These are phyloP conservation scores for Penicillium oxalicum DNA, from an alignment of 2,329 filamentous ascomycete species.

Conservation along the genomic window DNA sequence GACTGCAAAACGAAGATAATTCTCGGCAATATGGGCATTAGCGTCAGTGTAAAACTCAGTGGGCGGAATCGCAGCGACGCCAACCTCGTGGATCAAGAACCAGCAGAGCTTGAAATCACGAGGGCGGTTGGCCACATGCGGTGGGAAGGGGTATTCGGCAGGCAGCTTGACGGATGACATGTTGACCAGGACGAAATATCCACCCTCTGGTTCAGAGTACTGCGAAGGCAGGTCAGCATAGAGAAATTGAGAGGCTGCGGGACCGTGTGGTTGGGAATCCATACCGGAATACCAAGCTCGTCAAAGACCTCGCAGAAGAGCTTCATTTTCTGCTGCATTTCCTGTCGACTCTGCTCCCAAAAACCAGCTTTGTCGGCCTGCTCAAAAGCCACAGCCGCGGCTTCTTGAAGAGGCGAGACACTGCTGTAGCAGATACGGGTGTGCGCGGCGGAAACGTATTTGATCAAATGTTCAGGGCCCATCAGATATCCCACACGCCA, in stretches of 20 bases:
- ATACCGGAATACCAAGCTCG: constrained; percentile 62
- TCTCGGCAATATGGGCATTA: constrained; percentile 79
- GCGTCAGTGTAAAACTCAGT: constrained; percentile 91
- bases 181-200: constrained; percentile 96
- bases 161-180: constrained; percentile 82
- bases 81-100: constrained; percentile 95
- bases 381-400: constrained; percentile 88
- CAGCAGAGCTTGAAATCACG: constrained; percentile 91
- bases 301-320: constrained; percentile 77
- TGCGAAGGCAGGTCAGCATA: constrained; percentile 14
- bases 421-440: constrained; percentile 94
- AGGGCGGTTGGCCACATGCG: constrained; percentile 77
- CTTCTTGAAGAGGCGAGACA: constrained; percentile 90
- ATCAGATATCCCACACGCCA: constrained; percentile 97
- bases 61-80: constrained; percentile 90
- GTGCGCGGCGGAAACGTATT: constrained; percentile 86
- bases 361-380: constrained; percentile 78
- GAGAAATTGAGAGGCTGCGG: background rate
- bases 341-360: constrained; percentile 74
- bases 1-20: constrained; percentile 91
- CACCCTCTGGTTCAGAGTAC: constrained; percentile 90
- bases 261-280: constrained; percentile 1
- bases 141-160: constrained; percentile 77
- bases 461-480: constrained; percentile 79
- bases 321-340: constrained; percentile 87